Conservation (phyloP, 2,329 filamentous ascomycete species). For the Xylaria sp. region DNA sequence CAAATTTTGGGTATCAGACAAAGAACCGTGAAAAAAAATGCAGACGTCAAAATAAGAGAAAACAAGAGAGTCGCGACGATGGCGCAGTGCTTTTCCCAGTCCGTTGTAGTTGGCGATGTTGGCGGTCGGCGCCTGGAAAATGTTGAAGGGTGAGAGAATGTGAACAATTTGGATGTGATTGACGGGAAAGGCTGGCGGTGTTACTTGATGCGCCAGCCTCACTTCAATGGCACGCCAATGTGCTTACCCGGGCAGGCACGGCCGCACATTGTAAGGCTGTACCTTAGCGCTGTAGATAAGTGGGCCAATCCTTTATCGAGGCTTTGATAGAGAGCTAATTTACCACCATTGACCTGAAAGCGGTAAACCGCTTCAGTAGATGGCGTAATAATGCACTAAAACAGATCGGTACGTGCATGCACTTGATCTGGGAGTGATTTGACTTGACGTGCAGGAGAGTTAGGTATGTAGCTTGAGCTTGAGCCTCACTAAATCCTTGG, state of each 20-base stretch:
- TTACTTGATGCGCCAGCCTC: conserved; percentile 22
- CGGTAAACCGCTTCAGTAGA: not conserved
- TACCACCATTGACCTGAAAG: not conserved
- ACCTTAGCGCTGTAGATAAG: not conserved
- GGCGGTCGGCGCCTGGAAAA: conserved; percentile 2
- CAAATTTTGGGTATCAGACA: conserved; percentile 7
- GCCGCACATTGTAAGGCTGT: not conserved
- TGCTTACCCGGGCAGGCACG: not conserved
- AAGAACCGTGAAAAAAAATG: not conserved
- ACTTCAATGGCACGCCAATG: not conserved
- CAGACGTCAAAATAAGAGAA: not conserved
- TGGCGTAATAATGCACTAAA: not conserved
- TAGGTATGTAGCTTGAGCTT: not conserved
- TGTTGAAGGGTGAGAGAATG: conserved; percentile 13
- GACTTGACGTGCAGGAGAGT: too few species aligned
- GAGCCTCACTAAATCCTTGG: not conserved
- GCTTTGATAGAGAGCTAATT: not conserved
- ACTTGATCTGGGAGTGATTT: too few species aligned
- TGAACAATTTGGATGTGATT: conserved; percentile 28
- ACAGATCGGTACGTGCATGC: not conserved
- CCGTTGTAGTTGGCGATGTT: conserved; percentile 10
- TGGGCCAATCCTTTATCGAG: not conserved
- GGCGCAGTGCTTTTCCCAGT: conserved; percentile 15
- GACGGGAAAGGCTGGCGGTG: conserved; percentile 17
- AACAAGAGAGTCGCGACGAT: conserved; percentile 10